Base-by-base conservation (phyloP, 2,329 filamentous ascomycete genomes). In the Pleomassaria siparia region DNA sequence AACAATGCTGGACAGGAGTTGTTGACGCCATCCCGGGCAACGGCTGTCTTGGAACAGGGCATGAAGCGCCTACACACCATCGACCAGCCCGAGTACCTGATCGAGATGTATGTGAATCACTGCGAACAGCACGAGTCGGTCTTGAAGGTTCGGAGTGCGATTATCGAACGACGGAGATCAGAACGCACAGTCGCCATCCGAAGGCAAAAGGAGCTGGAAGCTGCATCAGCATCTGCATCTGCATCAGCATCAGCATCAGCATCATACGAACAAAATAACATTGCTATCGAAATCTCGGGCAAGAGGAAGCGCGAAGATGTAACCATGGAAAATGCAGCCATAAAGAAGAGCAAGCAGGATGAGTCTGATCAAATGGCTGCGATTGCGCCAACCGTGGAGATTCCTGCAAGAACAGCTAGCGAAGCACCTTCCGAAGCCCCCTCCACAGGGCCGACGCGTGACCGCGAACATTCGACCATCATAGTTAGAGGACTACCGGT, bases 51-150 rank as follows among this genome's bases (percentile, higher is more conserved):
- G 41, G 81, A 85, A 53, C 82, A 88, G 47, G 92, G 88, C 8
- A 80, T 86, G 55, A 74, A 77, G 49, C 73, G 79, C 48, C 70
- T 81, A 18, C 76, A 77, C 37, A 81, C 79, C 2, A 72, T 94
- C 15, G 88, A 94, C 65, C 88, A 85, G 80, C 88, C 89, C 0
- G 88, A 91, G 63, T 85, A 84, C 59, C 75, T 91, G 25, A 75
- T 91, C 56, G 85, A 89, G 45, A 78, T 90, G 37, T 91, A 88
- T 59, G 71, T 86, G 37, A 82, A 85, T 50, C 88, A 92, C 66
- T 96, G 91, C 67, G 91, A 95, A 67, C 89, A 95, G 62, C 91
- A 96, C 61, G 92, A 96, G 69, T 83, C 85, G 45, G 85, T 89
- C 1, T 79, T 87, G 21, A 85, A 85, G 40, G 77, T 96, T 7